Base-by-base conservation (phyloP, 2,329 filamentous ascomycete genomes). In the Penicillium sp. region DNA sequence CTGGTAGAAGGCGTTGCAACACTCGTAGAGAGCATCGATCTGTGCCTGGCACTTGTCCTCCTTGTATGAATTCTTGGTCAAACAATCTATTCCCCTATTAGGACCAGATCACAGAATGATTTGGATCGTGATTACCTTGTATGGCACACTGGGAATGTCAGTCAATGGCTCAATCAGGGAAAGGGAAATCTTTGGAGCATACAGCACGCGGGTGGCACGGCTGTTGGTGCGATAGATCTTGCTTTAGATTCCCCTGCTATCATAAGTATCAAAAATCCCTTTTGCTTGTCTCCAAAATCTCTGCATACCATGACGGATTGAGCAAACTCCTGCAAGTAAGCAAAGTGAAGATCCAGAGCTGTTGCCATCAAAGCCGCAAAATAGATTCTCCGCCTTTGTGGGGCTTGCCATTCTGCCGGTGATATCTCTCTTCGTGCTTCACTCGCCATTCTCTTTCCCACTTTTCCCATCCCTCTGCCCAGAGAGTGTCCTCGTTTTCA, bases 21-120 rank as follows among this genome's bases (percentile, higher is more conserved):
- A 98, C 52, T 92, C 83, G 65, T 96, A 98, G 15, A 98, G 70
- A 2, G 87, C 85, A 60, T 90, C 82, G 39, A 98, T 76, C 56
- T 87, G 72, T 12, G 69, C 63, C 57, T 83, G 77, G 65, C 92
- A 98, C 58, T 81, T 93, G 29, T 79, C 79, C 66, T 96, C 88
- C 43, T 93, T 78, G 69, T 84, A 96, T 37, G 79, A 80, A 62
- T 89, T 89, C 65, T 81, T 90, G 31, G 77, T 79, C 45, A 98
- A 72, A 58, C 92, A 98, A 52, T 82, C 87, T 94, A 55, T 23
- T 22, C 18, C 15, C 17, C 14, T 25, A 27, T 51, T 41, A 52
- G 30, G 28, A n/a, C n/a, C n/a, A n/a, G n/a, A n/a, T n/a, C n/a
- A n/a, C n/a, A n/a, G n/a, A n/a, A n/a, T n/a, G n/a, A n/a, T n/a